Conservation (phyloP, 805 yeast genomes). For the Lachancea lanzarotensis region DNA sequence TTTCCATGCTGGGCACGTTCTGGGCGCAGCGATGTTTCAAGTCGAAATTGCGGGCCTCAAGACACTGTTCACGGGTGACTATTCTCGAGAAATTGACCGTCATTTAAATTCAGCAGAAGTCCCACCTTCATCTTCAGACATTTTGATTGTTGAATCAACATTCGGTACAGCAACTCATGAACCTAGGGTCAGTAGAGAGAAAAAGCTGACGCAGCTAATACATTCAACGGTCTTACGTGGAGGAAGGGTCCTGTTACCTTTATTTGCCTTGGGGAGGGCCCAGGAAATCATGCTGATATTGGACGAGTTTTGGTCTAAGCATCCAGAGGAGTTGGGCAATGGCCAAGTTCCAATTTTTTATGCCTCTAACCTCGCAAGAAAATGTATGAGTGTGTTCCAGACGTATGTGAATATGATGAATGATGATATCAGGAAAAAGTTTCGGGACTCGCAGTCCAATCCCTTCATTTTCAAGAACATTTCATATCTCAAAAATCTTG, state of each 20-base stretch:
- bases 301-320: slow-evolving; percentile 90
- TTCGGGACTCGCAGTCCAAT: slow-evolving; percentile 71
- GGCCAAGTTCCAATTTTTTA: slow-evolving; percentile 71
- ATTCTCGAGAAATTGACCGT: slow-evolving; percentile 91
- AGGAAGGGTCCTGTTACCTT: slow-evolving; percentile 88
- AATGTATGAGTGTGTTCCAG: slow-evolving; percentile 96
- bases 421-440: slow-evolving; percentile 71
- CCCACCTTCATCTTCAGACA: slow-evolving; percentile 81
- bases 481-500: slow-evolving; percentile 70
- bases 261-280: slow-evolving; percentile 94
- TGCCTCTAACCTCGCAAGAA: slow-evolving; percentile 89
- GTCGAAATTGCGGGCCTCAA: slow-evolving; percentile 91
- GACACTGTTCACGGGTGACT: slow-evolving; percentile 90
- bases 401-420: slow-evolving; percentile 97
- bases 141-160: slow-evolving; percentile 89
- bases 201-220: slow-evolving; percentile 69
- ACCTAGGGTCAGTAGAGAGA: slow-evolving; percentile 80
- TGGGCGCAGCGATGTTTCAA: slow-evolving; percentile 97
- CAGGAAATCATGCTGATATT: slow-evolving; percentile 85
- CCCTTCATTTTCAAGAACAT: slow-evolving; percentile 89
- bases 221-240: slow-evolving; percentile 82
- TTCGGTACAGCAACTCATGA: slow-evolving; percentile 98
- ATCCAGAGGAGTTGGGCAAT: slow-evolving; percentile 64
- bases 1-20: slow-evolving; percentile 98
- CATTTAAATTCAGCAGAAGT: slow-evolving; percentile 94